A percentile compares a stretch with the other conserved stretches of the same genome.
phyloP scores from a whole-genome alignment of 2,329 filamentous ascomycete genomes.

The Laburnicola sp. region DNA sequence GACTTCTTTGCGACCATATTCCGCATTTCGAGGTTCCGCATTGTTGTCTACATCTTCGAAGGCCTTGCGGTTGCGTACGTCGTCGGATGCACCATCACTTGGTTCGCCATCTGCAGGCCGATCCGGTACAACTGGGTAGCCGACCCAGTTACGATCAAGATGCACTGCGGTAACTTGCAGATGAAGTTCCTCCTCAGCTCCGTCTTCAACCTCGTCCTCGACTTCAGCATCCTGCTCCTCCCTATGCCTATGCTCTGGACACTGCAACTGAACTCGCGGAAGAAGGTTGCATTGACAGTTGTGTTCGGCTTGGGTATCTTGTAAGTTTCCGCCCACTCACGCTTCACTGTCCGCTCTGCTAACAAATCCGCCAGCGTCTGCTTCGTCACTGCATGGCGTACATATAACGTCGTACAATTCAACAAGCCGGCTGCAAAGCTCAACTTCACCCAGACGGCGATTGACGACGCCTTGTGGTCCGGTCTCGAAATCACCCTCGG shows the following conservation, averaged over 20 bases:
- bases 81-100: conserved; percentile 9
- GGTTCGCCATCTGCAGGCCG: conserved; percentile 9
- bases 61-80: conserved; percentile 1
- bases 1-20: conserved; percentile 7
- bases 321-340: conserved; percentile 18
- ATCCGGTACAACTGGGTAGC: conserved; percentile 6
- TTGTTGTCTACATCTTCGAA: conserved; percentile 3
- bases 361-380: conserved; percentile 20
- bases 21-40: conserved; percentile 1
- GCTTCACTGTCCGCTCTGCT: not conserved
- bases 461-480: conserved; percentile 6
- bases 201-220: conserved; percentile 6
- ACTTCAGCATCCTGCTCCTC: conserved; percentile 8
- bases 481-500: conserved; percentile 17
- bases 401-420: conserved; percentile 14
- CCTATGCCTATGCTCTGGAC: conserved; percentile 9
- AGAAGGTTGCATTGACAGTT: conserved; percentile 13
- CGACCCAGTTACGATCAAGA: not conserved
- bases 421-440: not conserved
- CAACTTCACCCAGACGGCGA: conserved; percentile 4
- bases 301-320: conserved; percentile 24
- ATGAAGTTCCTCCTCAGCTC: conserved; percentile 1
- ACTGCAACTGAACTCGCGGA: not conserved
- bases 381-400: conserved; percentile 17
- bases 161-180: not conserved